Base-by-base conservation (phyloP, 306 rosid genomes). In the Neltuma alba region DNA sequence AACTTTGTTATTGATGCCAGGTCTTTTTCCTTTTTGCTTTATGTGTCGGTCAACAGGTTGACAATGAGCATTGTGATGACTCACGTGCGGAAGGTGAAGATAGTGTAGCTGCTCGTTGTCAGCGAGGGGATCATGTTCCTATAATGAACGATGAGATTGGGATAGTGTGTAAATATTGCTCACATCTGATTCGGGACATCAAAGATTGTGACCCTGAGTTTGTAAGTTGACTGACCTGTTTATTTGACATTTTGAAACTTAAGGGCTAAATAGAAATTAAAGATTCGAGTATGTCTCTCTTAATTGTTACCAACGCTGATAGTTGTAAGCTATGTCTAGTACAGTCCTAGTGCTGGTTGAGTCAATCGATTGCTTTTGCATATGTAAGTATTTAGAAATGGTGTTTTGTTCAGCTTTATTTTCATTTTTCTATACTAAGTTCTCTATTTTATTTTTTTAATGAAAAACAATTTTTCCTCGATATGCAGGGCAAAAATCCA, bases 131-230 rank as follows among this genome's bases (percentile, higher is more conserved):
- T 57, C 97, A 92, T 74, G 30, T 69, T 9, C 72, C 78, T 62
- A 18, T 69, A 50, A 83, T 86, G 58, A 85, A 90, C 47, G 95
- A 90, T 30, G 79, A 92, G 77, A 82, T 87, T 62, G 97, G 97
- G 47, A 28, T 73, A 36, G 6, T 9, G 28, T 92, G 97, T 77
- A 40, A 1, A 40, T 41, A 45, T 80, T 92, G 97, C 79, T 20
- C 34, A 14, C 80, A 66, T n/a, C 65, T 92, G 2, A 31, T 65
- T 33, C 28, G 11, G 78, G 92, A 90, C 71, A 90, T 86, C 76
- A 85, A 75, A 75, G 20, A 90, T 40, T 63, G 75, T 42, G 20
- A 77, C 36, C 89, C 92, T 52, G 75, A 84, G 15, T 85, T 90
- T 79, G 97, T 90, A 84, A 85, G 97, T 87, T 45, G 2, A 70